Evolutionary conservation across 345 rosid species (phyloP).

Genomic region (Melaleuca alternifolia): DNA sequence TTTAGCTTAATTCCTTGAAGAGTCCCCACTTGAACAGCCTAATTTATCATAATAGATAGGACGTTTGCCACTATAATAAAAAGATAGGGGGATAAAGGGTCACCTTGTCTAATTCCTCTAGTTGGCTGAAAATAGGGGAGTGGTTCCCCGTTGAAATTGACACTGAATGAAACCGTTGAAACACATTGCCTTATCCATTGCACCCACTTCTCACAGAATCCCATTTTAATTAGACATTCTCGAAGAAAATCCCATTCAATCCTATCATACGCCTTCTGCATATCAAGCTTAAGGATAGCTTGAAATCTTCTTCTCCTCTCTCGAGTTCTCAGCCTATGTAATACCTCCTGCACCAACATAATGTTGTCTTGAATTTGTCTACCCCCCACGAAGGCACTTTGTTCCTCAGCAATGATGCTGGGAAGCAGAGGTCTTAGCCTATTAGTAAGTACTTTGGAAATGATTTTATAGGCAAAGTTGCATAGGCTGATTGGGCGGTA

Average conservation of each 20-base stretch:
- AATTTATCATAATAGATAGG: no score
- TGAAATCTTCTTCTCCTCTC: neutral
- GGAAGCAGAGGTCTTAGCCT: fast-evolving
- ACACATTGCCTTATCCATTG: neutral
- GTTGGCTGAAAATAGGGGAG: fast-evolving
- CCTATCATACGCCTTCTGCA: no score
- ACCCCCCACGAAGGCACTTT: fast-evolving
- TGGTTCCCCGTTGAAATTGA: neutral
- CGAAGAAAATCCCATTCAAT: no score
- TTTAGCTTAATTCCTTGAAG: no score
- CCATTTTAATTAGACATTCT: no score
- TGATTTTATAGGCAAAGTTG: neutral
- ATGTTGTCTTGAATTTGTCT: neutral
- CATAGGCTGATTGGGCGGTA: neutral
- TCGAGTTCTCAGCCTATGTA: fast-evolving
- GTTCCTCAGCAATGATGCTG: fast-evolving
- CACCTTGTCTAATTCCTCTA: fast-evolving
- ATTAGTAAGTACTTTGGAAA: neutral
- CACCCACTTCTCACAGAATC: no score
- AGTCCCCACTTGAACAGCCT: no score
- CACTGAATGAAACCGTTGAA: fast-evolving
- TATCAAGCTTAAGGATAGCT: no score
- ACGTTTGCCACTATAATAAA: no score
- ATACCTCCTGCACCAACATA: neutral
- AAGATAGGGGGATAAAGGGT: fast-evolving